These are phyloP conservation scores for Gypsophila paniculata DNA, from an alignment of 179 eudicot species.

Conservation along the genomic window DNA sequence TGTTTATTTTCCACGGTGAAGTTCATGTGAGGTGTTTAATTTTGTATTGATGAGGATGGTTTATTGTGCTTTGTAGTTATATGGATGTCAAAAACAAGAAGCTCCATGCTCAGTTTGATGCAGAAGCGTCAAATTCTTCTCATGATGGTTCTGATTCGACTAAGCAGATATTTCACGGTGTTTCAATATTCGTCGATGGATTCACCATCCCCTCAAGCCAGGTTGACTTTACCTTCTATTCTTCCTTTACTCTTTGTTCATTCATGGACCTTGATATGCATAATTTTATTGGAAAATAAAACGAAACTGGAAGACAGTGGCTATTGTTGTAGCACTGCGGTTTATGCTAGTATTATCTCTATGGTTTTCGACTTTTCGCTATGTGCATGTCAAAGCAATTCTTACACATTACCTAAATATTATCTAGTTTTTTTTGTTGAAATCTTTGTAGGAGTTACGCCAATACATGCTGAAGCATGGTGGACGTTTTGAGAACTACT, in stretches of 20 bases:
- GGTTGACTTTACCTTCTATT: constrained; percentile 33
- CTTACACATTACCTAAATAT: background rate
- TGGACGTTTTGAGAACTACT: constrained; percentile 87
- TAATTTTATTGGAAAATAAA: background rate
- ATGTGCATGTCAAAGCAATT: background rate
- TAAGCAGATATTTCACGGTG: constrained; percentile 66
- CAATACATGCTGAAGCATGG: constrained; percentile 86
- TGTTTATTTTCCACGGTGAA: background rate
- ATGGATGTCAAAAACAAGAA: constrained; percentile 88
- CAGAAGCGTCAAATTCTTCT: constrained; percentile 74
- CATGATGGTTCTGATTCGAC: constrained; percentile 40
- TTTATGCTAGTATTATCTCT: background rate
- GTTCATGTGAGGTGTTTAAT: constrained; percentile 4
- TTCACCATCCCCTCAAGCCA: constrained; percentile 88
- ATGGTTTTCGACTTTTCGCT: background rate
- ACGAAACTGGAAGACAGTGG: too few species aligned
- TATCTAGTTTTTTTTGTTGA: background rate
- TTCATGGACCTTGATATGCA: background rate
- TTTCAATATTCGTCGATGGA: constrained; percentile 93
- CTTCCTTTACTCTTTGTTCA: background rate
- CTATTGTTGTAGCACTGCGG: background rate
- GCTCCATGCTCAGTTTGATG: constrained; percentile 75
- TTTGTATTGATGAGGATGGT: constrained; percentile 11
- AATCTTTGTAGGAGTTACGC: constrained; percentile 58
- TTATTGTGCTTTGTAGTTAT: constrained; percentile 46